Percentiles rank a stretch among this genome's conserved stretches.
Evolutionary conservation across 768 basidiomycete species (phyloP).

Genomic region (Symmetrospora coprosmae): DNA sequence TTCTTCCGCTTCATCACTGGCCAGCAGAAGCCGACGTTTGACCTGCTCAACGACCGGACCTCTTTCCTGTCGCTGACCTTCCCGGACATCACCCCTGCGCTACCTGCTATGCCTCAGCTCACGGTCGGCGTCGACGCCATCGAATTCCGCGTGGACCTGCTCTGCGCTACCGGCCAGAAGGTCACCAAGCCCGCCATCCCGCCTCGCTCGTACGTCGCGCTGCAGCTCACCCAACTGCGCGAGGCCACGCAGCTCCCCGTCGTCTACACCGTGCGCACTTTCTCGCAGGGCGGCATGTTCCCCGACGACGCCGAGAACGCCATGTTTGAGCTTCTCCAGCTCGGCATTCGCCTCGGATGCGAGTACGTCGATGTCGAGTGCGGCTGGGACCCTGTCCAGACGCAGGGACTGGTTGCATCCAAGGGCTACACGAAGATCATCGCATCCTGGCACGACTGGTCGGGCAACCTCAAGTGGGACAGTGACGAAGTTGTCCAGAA

Average conservation of each 20-base stretch:
- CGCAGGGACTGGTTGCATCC: conserved; percentile 47
- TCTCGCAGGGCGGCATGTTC: conserved; percentile 79
- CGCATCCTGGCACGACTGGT: conserved; percentile 92
- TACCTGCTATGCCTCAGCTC: conserved; percentile 56
- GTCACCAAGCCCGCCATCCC: conserved; percentile 49
- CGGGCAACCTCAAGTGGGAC: conserved; percentile 69
- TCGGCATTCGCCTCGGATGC: conserved; percentile 66
- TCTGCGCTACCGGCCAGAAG: conserved; percentile 44
- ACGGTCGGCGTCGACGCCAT: conserved; percentile 75
- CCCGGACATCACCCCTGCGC: conserved; percentile 62
- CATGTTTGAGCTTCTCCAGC: conserved; percentile 57
- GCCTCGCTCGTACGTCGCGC: conserved; percentile 55
- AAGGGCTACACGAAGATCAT: conserved; percentile 69
- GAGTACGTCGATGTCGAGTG: conserved; percentile 91
- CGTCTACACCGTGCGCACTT: conserved; percentile 78
- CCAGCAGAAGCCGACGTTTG: conserved; percentile 46
- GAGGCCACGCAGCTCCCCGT: conserved; percentile 66
- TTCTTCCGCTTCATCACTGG: conserved; percentile 86
- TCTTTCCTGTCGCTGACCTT: conserved; percentile 89
- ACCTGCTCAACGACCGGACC: conserved; percentile 44
- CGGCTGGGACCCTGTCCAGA: conserved; percentile 51
- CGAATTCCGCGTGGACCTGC: conserved; percentile 83
- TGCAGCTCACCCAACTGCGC: conserved; percentile 66
- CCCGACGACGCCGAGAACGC: conserved; percentile 61
- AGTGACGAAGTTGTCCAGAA: conserved; percentile 52